Base-by-base conservation (phyloP, 106 monocot species). In the Dendrobium huoshanense region DNA sequence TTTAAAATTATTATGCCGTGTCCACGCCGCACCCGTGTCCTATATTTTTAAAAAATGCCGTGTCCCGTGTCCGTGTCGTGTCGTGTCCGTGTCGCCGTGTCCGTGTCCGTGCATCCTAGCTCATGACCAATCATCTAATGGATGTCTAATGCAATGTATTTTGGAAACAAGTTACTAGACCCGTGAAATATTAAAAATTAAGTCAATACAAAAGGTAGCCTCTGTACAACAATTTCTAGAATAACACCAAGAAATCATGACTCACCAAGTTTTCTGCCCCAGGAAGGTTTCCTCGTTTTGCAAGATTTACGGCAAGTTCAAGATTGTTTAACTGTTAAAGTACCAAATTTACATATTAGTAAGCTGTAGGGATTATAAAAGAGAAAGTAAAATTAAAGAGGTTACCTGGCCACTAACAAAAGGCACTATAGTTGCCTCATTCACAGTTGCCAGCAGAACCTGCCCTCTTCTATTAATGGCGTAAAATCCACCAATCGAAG, bases 221-320 rank as follows among this genome's bases (percentile, higher is more conserved):
- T 37, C 37, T 33, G 61, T 22, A 22, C 6, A 61, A 22, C 22
- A 19, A 61, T 61, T n/a, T 22, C 61, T 22, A 61, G 61, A 13
- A 61, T 10, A 33, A 29, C 15, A 37, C 5, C 11, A 70, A 37
- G 1, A 70, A 8, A 37, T 70, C 15, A 70, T 3, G 70, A 41
- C 48, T 86, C 87, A 97, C 97, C 89, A 98, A 78, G 88, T 98
- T 98, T 81, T 98, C 97, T 55, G 97, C 97, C 17, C 97, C 97
- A 25, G 97, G 97, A 83, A 98, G 94, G 80, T 98, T 98, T 81
- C 92, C 97, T 84, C 94, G 84, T 83, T 92, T 98, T 17, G 97
- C 97, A 78, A 98, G 91, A 85, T 92, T 98, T 41, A 98, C 97
- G 82, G 97, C 97, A 43, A 98, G 91, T 83, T 98, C 97, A 80